A percentile compares a stretch with the other conserved stretches of the same genome.
phyloP scores from a whole-genome alignment of 2,329 filamentous ascomycete species.

The Teratosphaeria destructans region DNA sequence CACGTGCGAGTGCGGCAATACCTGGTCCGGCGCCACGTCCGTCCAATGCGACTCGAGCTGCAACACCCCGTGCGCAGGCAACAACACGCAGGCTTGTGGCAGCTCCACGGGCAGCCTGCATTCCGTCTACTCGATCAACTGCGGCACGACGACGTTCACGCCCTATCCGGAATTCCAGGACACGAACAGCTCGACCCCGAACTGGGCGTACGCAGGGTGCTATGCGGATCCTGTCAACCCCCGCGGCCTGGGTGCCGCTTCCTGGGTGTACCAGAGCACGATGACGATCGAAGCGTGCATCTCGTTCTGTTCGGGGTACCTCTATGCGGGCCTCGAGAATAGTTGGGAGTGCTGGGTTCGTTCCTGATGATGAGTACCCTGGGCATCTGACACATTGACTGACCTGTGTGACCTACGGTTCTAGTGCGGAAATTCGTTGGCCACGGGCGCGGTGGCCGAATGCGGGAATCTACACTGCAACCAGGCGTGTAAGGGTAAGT shows the following conservation, averaged over 20 bases:
- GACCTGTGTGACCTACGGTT: no score
- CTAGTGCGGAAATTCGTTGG: background rate
- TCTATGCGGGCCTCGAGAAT: background rate
- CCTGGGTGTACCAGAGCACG: background rate
- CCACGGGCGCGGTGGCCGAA: background rate
- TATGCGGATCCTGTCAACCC: background rate
- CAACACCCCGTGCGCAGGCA: background rate
- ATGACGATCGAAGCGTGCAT: background rate
- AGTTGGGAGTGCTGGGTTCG: background rate
- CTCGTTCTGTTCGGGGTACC: background rate
- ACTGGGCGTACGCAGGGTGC: background rate
- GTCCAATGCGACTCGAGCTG: background rate
- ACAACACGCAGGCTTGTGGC: background rate
- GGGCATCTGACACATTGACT: no score
- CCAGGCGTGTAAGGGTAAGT: background rate
- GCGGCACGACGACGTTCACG: background rate
- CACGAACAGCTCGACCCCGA: background rate
- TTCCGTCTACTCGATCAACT: background rate
- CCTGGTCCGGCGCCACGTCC: background rate
- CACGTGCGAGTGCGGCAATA: background rate
- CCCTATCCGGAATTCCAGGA: background rate
- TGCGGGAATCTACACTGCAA: background rate
- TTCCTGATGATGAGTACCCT: no score
- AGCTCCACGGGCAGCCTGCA: background rate
- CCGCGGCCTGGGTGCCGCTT: background rate